A percentile compares a stretch with the other conserved stretches of the same genome.
Conservation (phyloP, 2,329 filamentous ascomycete genomes). For the Metarhizium anisopliae region DNA sequence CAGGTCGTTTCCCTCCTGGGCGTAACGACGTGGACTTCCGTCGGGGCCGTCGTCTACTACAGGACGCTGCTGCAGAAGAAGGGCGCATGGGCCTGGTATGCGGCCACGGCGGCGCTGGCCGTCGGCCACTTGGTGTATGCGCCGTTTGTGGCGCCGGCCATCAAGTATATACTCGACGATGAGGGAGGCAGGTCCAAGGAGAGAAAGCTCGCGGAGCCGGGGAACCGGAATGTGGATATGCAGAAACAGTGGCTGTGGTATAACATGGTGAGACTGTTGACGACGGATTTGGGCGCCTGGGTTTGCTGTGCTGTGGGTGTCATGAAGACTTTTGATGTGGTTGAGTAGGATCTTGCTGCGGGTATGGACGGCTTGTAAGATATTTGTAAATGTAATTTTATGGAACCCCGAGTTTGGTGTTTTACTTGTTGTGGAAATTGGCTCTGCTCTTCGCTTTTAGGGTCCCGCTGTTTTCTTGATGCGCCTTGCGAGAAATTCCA, state of each 20-base stretch:
- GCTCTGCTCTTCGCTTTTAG: too few species aligned
- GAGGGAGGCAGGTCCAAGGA: slow-evolving; percentile 9
- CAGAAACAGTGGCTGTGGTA: slow-evolving; percentile 22
- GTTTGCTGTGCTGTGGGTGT: slow-evolving; percentile 20
- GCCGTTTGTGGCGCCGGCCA: slow-evolving; percentile 22
- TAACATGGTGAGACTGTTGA: slow-evolving; percentile 22
- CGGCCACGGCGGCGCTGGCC: slow-evolving; percentile 20
- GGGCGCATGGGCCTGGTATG: slow-evolving; percentile 23
- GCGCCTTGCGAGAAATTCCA: too few species aligned
- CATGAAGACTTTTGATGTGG: slow-evolving; percentile 3
- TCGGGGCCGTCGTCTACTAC: slow-evolving; percentile 17
- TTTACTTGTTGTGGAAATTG: too few species aligned
- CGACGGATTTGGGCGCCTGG: slow-evolving; percentile 25
- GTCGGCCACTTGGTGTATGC: slow-evolving; percentile 23
- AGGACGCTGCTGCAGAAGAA: slow-evolving; percentile 13
- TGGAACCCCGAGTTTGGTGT: too few species aligned
- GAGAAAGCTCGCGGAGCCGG: slow-evolving; percentile 8
- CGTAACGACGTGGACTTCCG: slow-evolving; percentile 22
- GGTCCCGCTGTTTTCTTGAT: too few species aligned
- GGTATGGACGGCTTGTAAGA: neutral
- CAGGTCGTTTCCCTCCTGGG: slow-evolving; percentile 25
- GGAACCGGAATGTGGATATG: slow-evolving; percentile 18
- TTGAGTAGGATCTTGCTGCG: neutral
- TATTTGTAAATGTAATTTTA: neutral
- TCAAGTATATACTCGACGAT: slow-evolving; percentile 21